A percentile compares a stretch with the other conserved stretches of the same genome.
Conservation (phyloP, 768 basidiomycete genomes). For the Hebeloma cylindrosporum region DNA sequence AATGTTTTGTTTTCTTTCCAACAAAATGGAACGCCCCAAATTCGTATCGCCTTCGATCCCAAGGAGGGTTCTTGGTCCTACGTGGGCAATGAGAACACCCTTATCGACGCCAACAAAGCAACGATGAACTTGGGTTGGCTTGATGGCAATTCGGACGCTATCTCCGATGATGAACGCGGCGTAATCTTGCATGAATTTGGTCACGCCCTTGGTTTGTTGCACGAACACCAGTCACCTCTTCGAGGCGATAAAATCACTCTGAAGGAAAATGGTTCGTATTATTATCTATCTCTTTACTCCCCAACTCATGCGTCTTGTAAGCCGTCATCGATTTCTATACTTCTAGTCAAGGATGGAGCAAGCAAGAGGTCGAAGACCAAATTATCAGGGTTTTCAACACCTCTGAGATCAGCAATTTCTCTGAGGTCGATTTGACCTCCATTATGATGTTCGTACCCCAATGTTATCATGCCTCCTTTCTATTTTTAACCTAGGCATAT, state of each 20-base stretch:
- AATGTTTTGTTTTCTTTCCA: slow-evolving; percentile 15
- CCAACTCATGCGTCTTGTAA: neutral
- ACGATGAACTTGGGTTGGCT: slow-evolving; percentile 22
- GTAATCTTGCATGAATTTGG: slow-evolving; percentile 23
- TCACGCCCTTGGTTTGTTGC: slow-evolving; percentile 17
- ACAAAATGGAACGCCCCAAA: neutral
- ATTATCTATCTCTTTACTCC: neutral
- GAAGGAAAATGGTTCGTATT: slow-evolving; percentile 10
- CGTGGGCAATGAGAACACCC: slow-evolving; percentile 11
- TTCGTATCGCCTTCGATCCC: slow-evolving; percentile 13
- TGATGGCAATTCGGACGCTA: neutral
- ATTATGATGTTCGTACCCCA: slow-evolving; percentile 19
- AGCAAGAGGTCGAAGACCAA: slow-evolving; percentile 7
- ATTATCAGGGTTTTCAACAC: slow-evolving; percentile 15
- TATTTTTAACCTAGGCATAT: neutral
- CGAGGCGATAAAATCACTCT: slow-evolving; percentile 15
- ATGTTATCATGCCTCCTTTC: neutral
- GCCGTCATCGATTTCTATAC: slow-evolving; percentile 13
- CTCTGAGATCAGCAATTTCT: slow-evolving; percentile 15
- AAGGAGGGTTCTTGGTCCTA: slow-evolving; percentile 16
- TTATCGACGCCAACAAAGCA: neutral
- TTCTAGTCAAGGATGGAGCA: slow-evolving; percentile 13
- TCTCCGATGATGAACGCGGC: slow-evolving; percentile 10
- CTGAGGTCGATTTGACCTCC: slow-evolving; percentile 14
- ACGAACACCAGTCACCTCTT: slow-evolving; percentile 19